phyloP scores from a whole-genome alignment of 2,329 filamentous ascomycete genomes.

The Graphiopsis chlorocephala region DNA sequence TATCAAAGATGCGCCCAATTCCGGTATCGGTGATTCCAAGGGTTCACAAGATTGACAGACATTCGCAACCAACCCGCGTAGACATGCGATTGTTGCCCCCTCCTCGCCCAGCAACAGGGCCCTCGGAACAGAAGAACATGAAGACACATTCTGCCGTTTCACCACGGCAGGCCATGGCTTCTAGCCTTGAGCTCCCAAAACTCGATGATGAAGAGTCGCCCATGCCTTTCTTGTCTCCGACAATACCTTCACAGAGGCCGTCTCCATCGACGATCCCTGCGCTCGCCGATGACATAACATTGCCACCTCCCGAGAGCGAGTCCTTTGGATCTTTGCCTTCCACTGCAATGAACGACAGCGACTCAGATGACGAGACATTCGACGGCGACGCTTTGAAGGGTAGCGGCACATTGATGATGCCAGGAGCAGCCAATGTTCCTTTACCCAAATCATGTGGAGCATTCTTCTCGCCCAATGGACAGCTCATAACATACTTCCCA shows the following conservation, averaged over 20 bases:
- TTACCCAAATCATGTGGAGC: slow-evolving; percentile 59
- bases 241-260: slow-evolving; percentile 26
- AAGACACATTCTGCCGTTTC: background rate
- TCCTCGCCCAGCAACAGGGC: slow-evolving; percentile 10
- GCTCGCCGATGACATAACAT: slow-evolving; percentile 55
- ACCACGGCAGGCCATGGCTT: slow-evolving; percentile 24
- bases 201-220: slow-evolving; percentile 24
- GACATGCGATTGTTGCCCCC: slow-evolving; percentile 8
- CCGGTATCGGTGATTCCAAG: background rate
- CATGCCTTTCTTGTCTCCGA: slow-evolving; percentile 34
- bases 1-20: background rate
- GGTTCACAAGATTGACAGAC: background rate
- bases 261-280: slow-evolving; percentile 36
- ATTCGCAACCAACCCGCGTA: slow-evolving; percentile 1
- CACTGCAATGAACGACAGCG: slow-evolving; percentile 33
- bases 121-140: background rate
- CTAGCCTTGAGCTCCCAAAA: slow-evolving; percentile 30
- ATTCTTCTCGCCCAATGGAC: slow-evolving; percentile 56
- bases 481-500: slow-evolving; percentile 58
- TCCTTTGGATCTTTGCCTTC: slow-evolving; percentile 44
- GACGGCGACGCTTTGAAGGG: slow-evolving; percentile 36
- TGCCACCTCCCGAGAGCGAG: slow-evolving; percentile 57
- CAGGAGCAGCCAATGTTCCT: slow-evolving; percentile 64
- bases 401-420: slow-evolving; percentile 50
- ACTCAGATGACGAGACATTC: slow-evolving; percentile 66